Conservation (phyloP, 192 early-diverging fungal species). For the Backusella liffmaniae region DNA sequence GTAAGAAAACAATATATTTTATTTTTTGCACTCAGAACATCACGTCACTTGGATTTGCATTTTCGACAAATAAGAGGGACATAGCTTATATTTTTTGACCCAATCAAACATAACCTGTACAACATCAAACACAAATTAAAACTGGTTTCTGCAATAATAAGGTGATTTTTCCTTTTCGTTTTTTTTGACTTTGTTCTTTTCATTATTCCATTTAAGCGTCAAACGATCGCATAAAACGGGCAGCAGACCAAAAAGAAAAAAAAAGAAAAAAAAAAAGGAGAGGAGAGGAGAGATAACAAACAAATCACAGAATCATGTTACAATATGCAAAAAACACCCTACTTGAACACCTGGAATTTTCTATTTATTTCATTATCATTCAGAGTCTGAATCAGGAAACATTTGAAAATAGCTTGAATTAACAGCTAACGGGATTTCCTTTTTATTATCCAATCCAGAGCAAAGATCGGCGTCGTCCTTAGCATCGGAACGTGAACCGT, state of each 20-base stretch:
- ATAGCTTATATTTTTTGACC: not conserved
- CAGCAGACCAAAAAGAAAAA: no score
- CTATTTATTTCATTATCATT: not conserved
- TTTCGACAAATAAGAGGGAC: not conserved
- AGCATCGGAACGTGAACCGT: not conserved
- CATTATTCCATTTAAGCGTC: not conserved
- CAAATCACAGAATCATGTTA: not conserved
- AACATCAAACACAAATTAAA: not conserved
- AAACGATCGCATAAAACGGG: not conserved
- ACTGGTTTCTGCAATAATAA: not conserved
- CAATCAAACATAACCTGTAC: not conserved
- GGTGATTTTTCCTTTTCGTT: not conserved
- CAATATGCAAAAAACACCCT: not conserved
- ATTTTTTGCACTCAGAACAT: not conserved
- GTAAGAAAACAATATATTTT: not conserved
- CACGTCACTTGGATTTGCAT: conserved; percentile 2
- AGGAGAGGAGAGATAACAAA: not conserved
- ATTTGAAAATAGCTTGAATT: not conserved
- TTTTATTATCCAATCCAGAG: not conserved
- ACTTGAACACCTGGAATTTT: not conserved
- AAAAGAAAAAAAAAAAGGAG: not conserved
- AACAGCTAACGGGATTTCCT: not conserved
- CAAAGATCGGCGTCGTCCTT: not conserved
- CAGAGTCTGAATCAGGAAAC: conserved; percentile 13
- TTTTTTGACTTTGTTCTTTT: not conserved